Base-by-base conservation (phyloP, 192 early-diverging fungal species). In the Gonapodya sp. region DNA sequence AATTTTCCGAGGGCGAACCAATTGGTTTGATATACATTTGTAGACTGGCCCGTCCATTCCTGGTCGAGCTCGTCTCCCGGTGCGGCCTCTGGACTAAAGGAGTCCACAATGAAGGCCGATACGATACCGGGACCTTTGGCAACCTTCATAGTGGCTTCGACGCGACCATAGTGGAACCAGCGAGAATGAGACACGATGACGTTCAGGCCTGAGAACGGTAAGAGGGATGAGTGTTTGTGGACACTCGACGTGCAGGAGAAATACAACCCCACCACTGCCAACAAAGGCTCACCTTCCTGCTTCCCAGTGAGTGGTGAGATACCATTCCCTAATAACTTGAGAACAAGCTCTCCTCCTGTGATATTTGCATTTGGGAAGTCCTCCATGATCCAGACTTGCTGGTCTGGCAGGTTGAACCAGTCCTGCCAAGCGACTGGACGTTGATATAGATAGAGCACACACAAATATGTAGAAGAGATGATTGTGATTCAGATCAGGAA, bases 41-140 rank as follows among this genome's bases (percentile, higher is more conserved):
- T 64, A 16, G 46, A 64, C 75, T 77, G 18, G 75, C 75, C 75
- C 75, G 34, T 34, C 30, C 18, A 77, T 33, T 77, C 75, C 30
- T 32, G 30, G 75, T 77, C 75, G 8, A 77, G 18, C 31, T 77
- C 75, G 75, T 77, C 75, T 16, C 34, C 75, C 8, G 75, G 75
- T 14, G 18, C 2, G 30, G 75, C 75, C 18, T 33, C 31, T 18
- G 75, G 75, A 8, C 18, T 77, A 33, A 31, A 77, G 31, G 75
- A 77, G 75, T 77, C 75, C 30, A 77, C 34, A 34, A 77, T 77
- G 75, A 18, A 18, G 75, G 75, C 75, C 8, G 30, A 32, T 8
- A 77, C 75, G 75, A 77, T 33, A 33, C 75, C 75, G 75, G 30
- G 30, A 14, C 75, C 75, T 34, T 34, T 18, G 75, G 75, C 75